phyloP scores from a whole-genome alignment of 495 filamentous ascomycete species.

The Letharia lupina region DNA sequence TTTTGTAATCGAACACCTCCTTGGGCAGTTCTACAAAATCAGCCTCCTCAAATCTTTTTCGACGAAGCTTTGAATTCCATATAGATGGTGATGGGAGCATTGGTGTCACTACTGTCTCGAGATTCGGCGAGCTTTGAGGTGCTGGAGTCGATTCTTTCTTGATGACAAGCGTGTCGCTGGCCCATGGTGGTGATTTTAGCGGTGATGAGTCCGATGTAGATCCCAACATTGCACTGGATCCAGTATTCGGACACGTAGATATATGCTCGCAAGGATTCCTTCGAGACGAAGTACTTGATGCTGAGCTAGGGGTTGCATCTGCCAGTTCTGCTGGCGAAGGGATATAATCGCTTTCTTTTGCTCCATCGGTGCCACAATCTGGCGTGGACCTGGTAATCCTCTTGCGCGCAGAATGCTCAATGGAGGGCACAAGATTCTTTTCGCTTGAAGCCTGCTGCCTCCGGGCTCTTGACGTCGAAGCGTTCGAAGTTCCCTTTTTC shows the following conservation, averaged over 20 bases:
- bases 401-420: slow-evolving; percentile 2
- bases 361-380: neutral
- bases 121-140: neutral
- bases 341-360: neutral
- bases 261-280: neutral
- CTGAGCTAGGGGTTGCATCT: neutral
- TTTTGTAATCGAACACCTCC: neutral
- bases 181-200: neutral
- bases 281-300: neutral
- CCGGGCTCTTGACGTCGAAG: neutral
- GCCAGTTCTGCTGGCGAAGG: neutral
- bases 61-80: neutral
- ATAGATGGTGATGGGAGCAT: neutral
- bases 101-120: too few species aligned
- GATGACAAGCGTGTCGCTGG: neutral
- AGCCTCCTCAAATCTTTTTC: neutral
- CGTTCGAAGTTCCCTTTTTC: neutral
- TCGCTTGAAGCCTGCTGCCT: neutral
- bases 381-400: neutral
- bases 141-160: neutral
- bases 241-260: neutral
- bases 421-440: neutral
- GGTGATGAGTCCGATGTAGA: neutral
- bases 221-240: neutral
- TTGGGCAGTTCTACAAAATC: neutral